Percentiles rank a stretch among this genome's conserved stretches.
phyloP scores from a whole-genome alignment of 2,329 filamentous ascomycete genomes.

The Ceratocystis harringtonii region DNA sequence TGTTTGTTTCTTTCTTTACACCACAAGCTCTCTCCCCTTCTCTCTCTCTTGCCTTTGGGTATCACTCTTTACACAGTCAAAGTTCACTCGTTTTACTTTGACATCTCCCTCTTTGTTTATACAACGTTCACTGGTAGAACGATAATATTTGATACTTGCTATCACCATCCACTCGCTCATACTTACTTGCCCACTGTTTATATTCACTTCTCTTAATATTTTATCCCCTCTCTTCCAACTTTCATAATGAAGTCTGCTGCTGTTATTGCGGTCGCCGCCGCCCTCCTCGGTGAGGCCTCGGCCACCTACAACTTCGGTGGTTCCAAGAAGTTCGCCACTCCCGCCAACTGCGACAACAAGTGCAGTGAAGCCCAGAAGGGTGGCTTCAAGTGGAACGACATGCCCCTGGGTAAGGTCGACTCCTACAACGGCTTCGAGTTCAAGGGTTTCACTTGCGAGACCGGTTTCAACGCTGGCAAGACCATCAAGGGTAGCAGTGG shows the following conservation, averaged over 20 bases:
- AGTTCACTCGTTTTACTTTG: constrained; percentile 17
- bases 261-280: constrained; percentile 34
- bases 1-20: constrained; percentile 1
- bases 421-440: constrained; percentile 60
- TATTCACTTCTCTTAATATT: constrained; percentile 17
- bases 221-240: constrained; percentile 19
- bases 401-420: constrained; percentile 45
- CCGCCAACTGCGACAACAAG: constrained; percentile 59
- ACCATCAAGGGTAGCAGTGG: constrained; percentile 44
- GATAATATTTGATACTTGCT: constrained; percentile 22
- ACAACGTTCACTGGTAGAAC: constrained; percentile 18
- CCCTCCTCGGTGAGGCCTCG: constrained; percentile 34
- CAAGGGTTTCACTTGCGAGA: constrained; percentile 54
- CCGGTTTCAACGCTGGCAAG: constrained; percentile 32
- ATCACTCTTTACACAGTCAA: constrained; percentile 15
- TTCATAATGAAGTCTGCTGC: constrained; percentile 36
- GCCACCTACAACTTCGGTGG: constrained; percentile 30
- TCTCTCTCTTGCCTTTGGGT: constrained; percentile 8
- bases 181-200: constrained; percentile 22
- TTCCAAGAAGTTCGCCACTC: constrained; percentile 43
- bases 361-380: constrained; percentile 54
- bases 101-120: constrained; percentile 18
- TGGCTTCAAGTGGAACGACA: constrained; percentile 58
- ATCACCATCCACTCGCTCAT: constrained; percentile 23
- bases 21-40: constrained; percentile 18